Evolutionary conservation across 2,329 filamentous ascomycete genomes (phyloP).

Genomic region (Trichoderma koningiopsis): DNA sequence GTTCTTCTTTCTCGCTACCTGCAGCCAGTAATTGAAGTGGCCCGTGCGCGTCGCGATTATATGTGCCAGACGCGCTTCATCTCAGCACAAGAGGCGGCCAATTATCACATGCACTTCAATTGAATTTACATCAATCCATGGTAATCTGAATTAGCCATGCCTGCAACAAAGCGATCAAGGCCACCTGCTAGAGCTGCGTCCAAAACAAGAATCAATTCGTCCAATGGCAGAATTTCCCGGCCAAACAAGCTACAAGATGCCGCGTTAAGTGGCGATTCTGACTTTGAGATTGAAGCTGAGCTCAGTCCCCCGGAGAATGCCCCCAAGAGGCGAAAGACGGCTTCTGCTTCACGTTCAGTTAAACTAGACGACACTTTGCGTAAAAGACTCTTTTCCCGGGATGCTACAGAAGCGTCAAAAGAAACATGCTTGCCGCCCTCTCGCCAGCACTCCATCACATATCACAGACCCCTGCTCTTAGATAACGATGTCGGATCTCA

Average conservation of each 20-base stretch:
- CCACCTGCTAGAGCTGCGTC: neutral
- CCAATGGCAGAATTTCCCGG: neutral
- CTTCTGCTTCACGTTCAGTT: conserved; percentile 5
- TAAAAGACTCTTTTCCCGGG: conserved; percentile 23
- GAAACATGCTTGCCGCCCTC: conserved; percentile 27
- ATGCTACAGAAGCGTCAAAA: neutral
- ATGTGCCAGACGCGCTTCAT: conserved; percentile 16
- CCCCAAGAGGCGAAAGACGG: conserved; percentile 11
- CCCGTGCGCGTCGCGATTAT: conserved; percentile 13
- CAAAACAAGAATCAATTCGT: neutral
- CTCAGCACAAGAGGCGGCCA: neutral
- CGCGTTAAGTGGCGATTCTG: conserved; percentile 9
- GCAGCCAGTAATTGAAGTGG: neutral
- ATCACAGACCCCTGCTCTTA: conserved; percentile 55
- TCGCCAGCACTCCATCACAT: conserved; percentile 35
- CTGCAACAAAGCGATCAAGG: conserved; percentile 19
- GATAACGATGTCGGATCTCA: conserved; percentile 38
- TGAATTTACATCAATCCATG: neutral
- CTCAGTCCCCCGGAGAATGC: neutral
- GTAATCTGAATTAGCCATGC: neutral
- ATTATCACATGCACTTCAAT: neutral
- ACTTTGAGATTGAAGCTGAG: conserved; percentile 11
- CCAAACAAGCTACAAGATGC: neutral
- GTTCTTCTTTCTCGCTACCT: neutral
- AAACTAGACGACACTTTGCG: conserved; percentile 1